Percentiles rank a stretch among this genome's conserved stretches.
Conservation (phyloP, 331 rosid species). For the Malus hybrid region DNA sequence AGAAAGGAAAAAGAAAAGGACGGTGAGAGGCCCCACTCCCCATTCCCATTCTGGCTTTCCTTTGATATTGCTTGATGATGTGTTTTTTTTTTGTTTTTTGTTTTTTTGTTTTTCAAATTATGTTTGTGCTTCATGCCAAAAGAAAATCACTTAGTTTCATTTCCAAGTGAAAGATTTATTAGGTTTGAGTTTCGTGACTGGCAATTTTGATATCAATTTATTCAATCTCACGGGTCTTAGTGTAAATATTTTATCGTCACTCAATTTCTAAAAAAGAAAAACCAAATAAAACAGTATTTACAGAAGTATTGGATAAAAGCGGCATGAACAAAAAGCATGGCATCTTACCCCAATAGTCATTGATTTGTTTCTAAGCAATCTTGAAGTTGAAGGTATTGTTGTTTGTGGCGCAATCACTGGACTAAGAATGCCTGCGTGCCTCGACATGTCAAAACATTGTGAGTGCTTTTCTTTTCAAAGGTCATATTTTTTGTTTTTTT, state of each 20-base stretch:
- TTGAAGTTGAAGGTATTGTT: slow-evolving; percentile 2
- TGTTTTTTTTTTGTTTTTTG: not conserved
- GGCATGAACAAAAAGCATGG: not conserved
- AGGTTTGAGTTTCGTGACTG: no score
- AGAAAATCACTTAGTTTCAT: no score
- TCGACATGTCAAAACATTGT: not conserved
- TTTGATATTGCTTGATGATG: not conserved
- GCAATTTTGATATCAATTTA: no score
- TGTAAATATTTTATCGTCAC: no score
- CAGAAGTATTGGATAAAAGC: no score
- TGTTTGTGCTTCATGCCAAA: no score
- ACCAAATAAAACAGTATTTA: no score
- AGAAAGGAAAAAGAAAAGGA: not conserved
- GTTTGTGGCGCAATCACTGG: slow-evolving; percentile 26
- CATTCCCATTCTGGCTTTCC: no score
- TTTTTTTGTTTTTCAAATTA: no score
- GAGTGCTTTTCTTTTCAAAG: slow-evolving; percentile 5
- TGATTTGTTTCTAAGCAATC: slow-evolving; percentile 9
- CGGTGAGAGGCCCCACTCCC: not conserved
- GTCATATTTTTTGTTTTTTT: not conserved
- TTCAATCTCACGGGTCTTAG: no score
- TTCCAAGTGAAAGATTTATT: no score
- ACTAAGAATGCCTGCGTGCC: not conserved
- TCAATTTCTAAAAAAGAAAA: no score
- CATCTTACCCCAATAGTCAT: not conserved